These are phyloP conservation scores for Yamadazyma nakazawae DNA, from an alignment of 805 yeast genomes.

Conservation along the genomic window DNA sequence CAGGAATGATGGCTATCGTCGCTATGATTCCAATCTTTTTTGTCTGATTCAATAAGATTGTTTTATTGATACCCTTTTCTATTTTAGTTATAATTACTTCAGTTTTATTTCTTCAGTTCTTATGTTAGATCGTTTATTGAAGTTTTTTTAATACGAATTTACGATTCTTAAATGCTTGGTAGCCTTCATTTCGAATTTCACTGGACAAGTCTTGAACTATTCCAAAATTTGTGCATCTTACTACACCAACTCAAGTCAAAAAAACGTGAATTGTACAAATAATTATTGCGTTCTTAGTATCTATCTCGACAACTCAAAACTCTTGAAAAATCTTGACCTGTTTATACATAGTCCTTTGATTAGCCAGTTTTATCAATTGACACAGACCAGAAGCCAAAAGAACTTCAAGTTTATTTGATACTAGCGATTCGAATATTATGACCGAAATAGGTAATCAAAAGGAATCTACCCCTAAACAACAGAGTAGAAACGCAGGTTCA, in stretches of 20 bases:
- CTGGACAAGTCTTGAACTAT: too few relatives aligned
- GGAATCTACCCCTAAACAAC: background rate
- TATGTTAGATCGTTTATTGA: background rate
- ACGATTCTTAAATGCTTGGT: background rate
- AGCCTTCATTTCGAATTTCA: too few relatives aligned
- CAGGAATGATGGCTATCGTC: constrained; percentile 3
- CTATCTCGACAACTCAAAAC: constrained; percentile 3
- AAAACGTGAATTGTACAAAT: background rate
- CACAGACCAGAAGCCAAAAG: background rate
- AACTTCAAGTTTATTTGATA: background rate
- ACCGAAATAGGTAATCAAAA: background rate
- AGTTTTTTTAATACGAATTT: background rate
- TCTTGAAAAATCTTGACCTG: background rate
- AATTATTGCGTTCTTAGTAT: background rate
- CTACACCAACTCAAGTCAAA: background rate
- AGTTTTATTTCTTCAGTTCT: background rate
- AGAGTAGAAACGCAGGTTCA: background rate
- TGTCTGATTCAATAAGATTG: constrained; percentile 1
- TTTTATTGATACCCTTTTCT: constrained; percentile 1
- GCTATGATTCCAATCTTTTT: constrained; percentile 4
- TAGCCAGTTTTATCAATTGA: background rate
- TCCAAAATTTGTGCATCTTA: too few relatives aligned
- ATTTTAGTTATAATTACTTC: background rate
- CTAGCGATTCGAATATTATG: background rate
- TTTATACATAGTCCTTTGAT: background rate